Conservation (phyloP, 441 rosid species). For the Lepidium campestre region DNA sequence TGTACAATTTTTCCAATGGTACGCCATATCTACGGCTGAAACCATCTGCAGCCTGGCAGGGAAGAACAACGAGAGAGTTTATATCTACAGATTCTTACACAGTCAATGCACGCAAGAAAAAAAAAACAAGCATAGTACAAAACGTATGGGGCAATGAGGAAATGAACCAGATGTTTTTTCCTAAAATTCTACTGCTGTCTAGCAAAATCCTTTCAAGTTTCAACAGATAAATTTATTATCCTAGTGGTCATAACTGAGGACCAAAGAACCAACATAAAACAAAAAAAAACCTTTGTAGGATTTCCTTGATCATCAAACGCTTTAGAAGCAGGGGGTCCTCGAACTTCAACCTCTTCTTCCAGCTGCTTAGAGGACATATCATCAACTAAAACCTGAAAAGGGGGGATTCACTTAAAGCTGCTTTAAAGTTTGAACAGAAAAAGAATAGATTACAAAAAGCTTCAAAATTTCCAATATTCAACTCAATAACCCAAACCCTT, state of each 20-base stretch:
- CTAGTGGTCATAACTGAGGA: constrained; percentile 11
- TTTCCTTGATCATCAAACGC: constrained; percentile 87
- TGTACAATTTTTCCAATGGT: constrained; percentile 51
- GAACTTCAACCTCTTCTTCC: constrained; percentile 72
- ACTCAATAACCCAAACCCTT: constrained; percentile 7
- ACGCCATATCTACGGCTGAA: constrained; percentile 80
- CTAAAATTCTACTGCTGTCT: constrained; percentile 4
- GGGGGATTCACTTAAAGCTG: not conserved
- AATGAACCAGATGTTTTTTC: not conserved
- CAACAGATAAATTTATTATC: not conserved
- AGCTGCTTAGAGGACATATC: constrained; percentile 70
- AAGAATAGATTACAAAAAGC: not conserved
- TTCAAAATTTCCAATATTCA: constrained; percentile 1
- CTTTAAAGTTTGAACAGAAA: not conserved
- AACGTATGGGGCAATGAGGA: not conserved
- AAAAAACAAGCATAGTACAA: constrained; percentile 2
- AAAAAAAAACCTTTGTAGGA: constrained; percentile 76
- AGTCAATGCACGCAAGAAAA: not conserved
- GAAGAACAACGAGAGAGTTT: constrained; percentile 8
- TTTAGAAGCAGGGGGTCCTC: constrained; percentile 93
- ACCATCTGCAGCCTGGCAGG: constrained; percentile 86
- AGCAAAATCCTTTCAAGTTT: constrained; percentile 1
- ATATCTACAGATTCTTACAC: not conserved
- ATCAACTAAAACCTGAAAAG: constrained; percentile 62
- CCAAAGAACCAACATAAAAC: constrained; percentile 15